Evolutionary conservation across 139 green algal species (phyloP), one percentile per base, ranked within the genome.

Genomic region (Chlamydomonas incerta): DNA sequence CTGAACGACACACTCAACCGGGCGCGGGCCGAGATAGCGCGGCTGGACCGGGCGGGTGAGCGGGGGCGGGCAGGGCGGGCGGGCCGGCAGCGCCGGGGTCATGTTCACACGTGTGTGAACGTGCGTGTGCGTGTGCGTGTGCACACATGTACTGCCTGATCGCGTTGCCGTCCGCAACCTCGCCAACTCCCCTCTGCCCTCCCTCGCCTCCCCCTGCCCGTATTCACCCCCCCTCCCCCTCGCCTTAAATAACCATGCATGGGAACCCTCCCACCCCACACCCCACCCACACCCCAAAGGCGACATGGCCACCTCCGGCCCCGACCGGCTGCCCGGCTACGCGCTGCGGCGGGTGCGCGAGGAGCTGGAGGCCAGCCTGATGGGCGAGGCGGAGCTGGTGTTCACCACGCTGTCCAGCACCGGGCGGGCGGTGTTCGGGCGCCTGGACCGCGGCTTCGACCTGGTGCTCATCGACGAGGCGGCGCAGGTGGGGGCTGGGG

Each of bases 381-480:
- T 92, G n/a, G 90, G 91, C 34, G 67, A 88, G 62, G 96, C 96
- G 20, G 95, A 98, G 85, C 95, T 98, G 82, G 95, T 98, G 65
- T 98, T 97, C 87, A 94, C 94, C 55, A 98, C 94, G 34, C 90
- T 98, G 62, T 94, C 87, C 79, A 93, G 87, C 81, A 97, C 94
- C 0, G 93, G 94, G 6, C 33, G 71, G 46, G 58, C 57, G 41
- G 85, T 93, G 31, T 92, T 93, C 73, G 63, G 63, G 20, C 74
- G 82, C 24, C 84, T 93, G 69, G 17, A 85, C 28, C 52, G 86
- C 9, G 77, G 87, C 46, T 95, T 96, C 69, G 79, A 91, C 28
- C 88, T 87, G n/a, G 95, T 98, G 60, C 83, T 99, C 28, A 95
- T 99, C 58, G 97, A 99, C 74, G 97, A 99, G 91, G 97, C 97